These are phyloP conservation scores for Aspergillus caelatus DNA, from an alignment of 2,329 filamentous ascomycete genomes.

Conservation along the genomic window DNA sequence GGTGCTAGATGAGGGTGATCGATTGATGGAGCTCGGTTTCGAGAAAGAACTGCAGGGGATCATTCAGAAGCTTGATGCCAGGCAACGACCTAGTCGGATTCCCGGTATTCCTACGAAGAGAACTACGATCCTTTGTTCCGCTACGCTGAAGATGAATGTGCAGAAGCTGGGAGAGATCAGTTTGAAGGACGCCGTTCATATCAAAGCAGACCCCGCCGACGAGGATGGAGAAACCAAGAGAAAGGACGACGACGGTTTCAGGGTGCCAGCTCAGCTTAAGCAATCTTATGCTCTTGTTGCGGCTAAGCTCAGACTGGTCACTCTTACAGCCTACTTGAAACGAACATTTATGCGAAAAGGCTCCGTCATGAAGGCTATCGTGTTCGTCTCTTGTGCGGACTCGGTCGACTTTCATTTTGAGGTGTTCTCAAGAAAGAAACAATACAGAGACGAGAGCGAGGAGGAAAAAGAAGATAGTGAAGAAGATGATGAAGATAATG, in stretches of 20 bases:
- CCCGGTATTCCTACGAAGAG: slow-evolving; percentile 70
- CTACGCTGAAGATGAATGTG: slow-evolving; percentile 97
- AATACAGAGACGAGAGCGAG: slow-evolving; percentile 26
- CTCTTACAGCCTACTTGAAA: slow-evolving; percentile 80
- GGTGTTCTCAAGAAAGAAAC: slow-evolving; percentile 61
- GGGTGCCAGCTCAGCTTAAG: slow-evolving; percentile 88
- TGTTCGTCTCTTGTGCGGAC: slow-evolving; percentile 96
- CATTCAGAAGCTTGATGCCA: slow-evolving; percentile 73
- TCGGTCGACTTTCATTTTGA: slow-evolving; percentile 97
- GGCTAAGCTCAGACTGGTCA: slow-evolving; percentile 87
- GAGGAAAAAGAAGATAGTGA: slow-evolving; percentile 27
- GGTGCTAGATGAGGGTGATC: slow-evolving; percentile 91
- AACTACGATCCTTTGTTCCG: slow-evolving; percentile 89
- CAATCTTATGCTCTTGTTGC: slow-evolving; percentile 87
- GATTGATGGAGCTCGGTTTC: slow-evolving; percentile 98
- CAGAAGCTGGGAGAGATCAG: slow-evolving; percentile 93
- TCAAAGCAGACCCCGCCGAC: slow-evolving; percentile 67
- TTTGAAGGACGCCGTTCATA: slow-evolving; percentile 86
- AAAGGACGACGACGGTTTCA: slow-evolving; percentile 64
- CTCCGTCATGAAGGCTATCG: slow-evolving; percentile 92
- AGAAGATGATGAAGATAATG: slow-evolving; percentile 26
- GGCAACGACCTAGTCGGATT: slow-evolving; percentile 64
- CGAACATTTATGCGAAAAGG: slow-evolving; percentile 85
- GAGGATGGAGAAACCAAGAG: slow-evolving; percentile 56
- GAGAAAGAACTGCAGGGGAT: slow-evolving; percentile 91